Base-by-base conservation (phyloP, 352 stramenopile species). In the Thalassiosira ordinaria region DNA sequence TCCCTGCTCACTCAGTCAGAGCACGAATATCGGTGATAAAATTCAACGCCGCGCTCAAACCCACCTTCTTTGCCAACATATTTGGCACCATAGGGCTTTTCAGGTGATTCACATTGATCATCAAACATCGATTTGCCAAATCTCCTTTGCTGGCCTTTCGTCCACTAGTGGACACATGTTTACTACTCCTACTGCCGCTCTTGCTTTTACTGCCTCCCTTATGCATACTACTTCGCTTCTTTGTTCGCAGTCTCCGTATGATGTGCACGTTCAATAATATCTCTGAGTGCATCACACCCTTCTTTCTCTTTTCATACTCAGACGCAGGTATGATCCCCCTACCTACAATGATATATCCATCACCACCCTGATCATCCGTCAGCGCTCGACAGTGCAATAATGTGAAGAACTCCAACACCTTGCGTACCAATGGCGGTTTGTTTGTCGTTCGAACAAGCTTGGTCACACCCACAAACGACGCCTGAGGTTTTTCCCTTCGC, bases 181-280 rank as follows among this genome's bases (percentile, higher is more conserved):
- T 37, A 68, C 75, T 52, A 31, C 65, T 51, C 7, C 37, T 63
- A 65, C 77, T 59, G 74, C 20, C 22, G 79, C 60, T 37, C 69
- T 82, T 66, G 80, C 79, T n/a, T n/a, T n/a, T n/a, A n/a, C n/a
- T n/a, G 24, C 64, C 82, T 64, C 68, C 57, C 22, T 80, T 80
- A 9, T 39, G 51, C 24, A 84, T n/a, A 18, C 29, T 53, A 64
- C n/a, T 74, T 53, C 59, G 70, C 22, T 44, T 74, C n/a, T n/a
- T n/a, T n/a, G n/a, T 67, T 20, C 65, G 29, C 70, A 82, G 67
- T 55, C 76, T 33, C 37, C 73, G 35, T 63, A 94, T 90, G 5
- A 94, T 76, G 74, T 91, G 88, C 1, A 91, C 85, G 35, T 89
- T 90, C n/a, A 94, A 71, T 4, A 94, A 68, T 55, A 92, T 89